Percentiles rank a stretch among this genome's conserved stretches.
Evolutionary conservation across 345 rosid genomes (phyloP).

Genomic region (Clarkia xantiana): DNA sequence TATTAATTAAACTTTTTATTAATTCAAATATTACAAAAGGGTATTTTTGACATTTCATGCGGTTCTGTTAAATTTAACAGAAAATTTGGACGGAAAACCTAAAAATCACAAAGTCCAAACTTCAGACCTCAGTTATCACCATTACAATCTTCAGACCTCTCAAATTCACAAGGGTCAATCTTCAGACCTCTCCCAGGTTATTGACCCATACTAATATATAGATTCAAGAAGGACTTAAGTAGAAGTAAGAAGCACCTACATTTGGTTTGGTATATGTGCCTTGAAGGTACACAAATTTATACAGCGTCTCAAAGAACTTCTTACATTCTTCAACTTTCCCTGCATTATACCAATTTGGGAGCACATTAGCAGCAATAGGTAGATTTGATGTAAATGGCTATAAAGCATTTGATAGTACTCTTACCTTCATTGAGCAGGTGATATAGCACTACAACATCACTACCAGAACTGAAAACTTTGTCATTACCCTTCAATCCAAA

Average conservation of each 20-base stretch:
- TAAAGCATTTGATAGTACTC: conserved; percentile 1
- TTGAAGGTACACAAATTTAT: conserved; percentile 76
- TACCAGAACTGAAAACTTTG: conserved; percentile 76
- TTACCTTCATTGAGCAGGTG: conserved; percentile 50
- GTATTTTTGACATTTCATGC: too few species aligned
- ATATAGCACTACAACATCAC: conserved; percentile 52
- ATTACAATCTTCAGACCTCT: not conserved
- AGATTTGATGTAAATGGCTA: not conserved
- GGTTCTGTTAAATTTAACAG: too few species aligned
- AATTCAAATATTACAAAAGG: too few species aligned
- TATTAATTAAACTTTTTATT: too few species aligned
- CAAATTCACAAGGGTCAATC: too few species aligned
- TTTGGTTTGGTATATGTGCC: conserved; percentile 83
- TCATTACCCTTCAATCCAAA: conserved; percentile 59
- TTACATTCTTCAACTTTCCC: conserved; percentile 65
- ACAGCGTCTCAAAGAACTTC: conserved; percentile 39
- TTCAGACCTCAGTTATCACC: too few species aligned
- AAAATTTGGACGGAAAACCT: too few species aligned
- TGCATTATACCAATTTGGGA: conserved; percentile 11
- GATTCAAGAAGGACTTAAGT: conserved; percentile 1
- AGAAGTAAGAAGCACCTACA: conserved; percentile 29
- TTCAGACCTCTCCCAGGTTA: too few species aligned
- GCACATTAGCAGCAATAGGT: not conserved
- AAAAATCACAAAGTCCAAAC: too few species aligned
- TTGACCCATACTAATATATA: not conserved